Percentiles rank a stretch among this genome's conserved stretches.
Conservation (phyloP, 2,329 filamentous ascomycete species). For the Diaporthe citriasiana region DNA sequence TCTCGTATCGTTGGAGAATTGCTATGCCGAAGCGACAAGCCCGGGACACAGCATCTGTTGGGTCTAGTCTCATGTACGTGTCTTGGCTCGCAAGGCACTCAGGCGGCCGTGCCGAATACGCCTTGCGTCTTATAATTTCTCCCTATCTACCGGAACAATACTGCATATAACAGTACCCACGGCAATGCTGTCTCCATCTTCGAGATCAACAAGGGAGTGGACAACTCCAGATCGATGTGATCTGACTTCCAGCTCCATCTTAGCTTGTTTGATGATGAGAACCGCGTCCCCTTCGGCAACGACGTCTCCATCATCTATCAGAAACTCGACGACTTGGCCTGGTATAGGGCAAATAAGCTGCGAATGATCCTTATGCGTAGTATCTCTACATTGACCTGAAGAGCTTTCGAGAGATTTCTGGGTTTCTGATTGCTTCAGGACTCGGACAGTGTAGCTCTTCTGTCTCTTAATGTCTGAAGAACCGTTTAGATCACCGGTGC, state of each 20-base stretch:
- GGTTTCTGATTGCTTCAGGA: conserved; percentile 32
- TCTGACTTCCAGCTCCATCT: conserved; percentile 77
- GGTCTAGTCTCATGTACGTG: conserved; percentile 12
- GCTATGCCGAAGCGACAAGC: conserved; percentile 27
- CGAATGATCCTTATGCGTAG: background rate
- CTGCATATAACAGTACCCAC: conserved; percentile 64
- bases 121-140: conserved; percentile 31
- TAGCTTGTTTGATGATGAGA: conserved; percentile 75
- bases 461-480: background rate
- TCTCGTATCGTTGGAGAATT: conserved; percentile 29
- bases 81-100: background rate
- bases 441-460: conserved; percentile 17
- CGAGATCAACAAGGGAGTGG: conserved; percentile 66
- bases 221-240: conserved; percentile 61
- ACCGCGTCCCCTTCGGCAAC: conserved; percentile 66
- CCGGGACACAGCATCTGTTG: conserved; percentile 10
- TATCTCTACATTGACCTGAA: background rate
- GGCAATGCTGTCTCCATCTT: conserved; percentile 66
- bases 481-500: background rate
- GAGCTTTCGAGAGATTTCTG: background rate
- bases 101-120: background rate
- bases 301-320: conserved; percentile 66
- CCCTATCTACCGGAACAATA: conserved; percentile 26
- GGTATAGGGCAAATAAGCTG: conserved; percentile 52
- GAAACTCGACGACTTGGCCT: conserved; percentile 71